Conservation (phyloP, 1,284 basidiomycete genomes). For the Chondrostereum purpureum region DNA sequence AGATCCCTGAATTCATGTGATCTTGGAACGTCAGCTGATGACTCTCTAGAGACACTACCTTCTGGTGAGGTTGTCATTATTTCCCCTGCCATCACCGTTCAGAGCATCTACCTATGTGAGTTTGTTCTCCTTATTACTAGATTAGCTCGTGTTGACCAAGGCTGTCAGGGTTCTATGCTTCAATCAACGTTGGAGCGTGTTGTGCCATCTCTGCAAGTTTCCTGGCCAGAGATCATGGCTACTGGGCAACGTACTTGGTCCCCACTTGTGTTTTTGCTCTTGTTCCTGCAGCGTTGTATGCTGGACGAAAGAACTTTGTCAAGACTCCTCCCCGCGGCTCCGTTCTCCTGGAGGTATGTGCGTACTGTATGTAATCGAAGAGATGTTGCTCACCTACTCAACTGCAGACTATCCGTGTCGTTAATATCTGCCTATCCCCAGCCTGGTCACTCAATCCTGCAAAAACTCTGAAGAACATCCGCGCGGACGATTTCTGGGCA, state of each 20-base stretch:
- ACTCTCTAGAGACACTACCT: slow-evolving; percentile 28
- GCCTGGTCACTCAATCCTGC: slow-evolving; percentile 32
- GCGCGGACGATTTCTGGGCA: slow-evolving; percentile 46
- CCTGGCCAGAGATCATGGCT: slow-evolving; percentile 42
- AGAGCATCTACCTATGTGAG: slow-evolving; percentile 39
- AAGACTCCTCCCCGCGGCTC: slow-evolving; percentile 51
- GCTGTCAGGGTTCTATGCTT: slow-evolving; percentile 41
- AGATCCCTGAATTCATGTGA: neutral
- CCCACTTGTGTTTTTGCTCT: slow-evolving; percentile 38
- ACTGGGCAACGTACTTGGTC: slow-evolving; percentile 39
- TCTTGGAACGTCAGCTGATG: slow-evolving; percentile 2
- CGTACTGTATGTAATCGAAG: neutral
- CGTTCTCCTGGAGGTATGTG: slow-evolving; percentile 37
- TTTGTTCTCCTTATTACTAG: neutral
- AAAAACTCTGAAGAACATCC: slow-evolving; percentile 22
- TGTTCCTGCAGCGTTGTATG: slow-evolving; percentile 42
- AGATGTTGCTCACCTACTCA: slow-evolving; percentile 1
- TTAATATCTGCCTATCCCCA: slow-evolving; percentile 25
- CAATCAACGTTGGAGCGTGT: slow-evolving; percentile 50
- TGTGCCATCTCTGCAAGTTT: slow-evolving; percentile 43
- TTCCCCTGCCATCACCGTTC: slow-evolving; percentile 51
- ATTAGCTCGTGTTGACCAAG: neutral
- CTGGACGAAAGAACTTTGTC: slow-evolving; percentile 45
- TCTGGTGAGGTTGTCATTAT: slow-evolving; percentile 59
- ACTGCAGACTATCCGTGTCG: slow-evolving; percentile 28